Base-by-base conservation (phyloP, 345 rosid species). In the Hirschfeldia incana region DNA sequence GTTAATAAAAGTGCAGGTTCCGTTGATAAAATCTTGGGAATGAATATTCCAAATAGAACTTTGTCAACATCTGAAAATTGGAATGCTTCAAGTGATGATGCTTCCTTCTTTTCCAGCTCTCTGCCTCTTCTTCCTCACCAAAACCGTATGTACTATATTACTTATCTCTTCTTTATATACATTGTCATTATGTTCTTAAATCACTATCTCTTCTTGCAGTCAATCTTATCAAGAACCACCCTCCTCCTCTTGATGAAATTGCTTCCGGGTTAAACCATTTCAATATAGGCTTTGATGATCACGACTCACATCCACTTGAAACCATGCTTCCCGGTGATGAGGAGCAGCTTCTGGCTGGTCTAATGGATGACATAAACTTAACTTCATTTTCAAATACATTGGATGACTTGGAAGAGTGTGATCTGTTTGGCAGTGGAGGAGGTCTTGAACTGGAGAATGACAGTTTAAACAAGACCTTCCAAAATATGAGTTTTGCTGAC, bases 361-460 rank as follows among this genome's bases (percentile, higher is more conserved):
- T 91, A 57, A 88, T 84, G 86, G 92, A 89, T 77, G 97, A 91
- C 75, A 81, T 91, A 74, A 90, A 91, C 78, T 79, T 89, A 7
- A 85, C 82, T 72, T 69, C 87, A 26, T 72, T 89, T 69, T 89
- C 93, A 44, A 76, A 66, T 79, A 77, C 87, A 12, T 44, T 89
- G 60, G 95, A 88, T 82, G 95, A 88, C 75, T 75, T 87, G 75
- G 93, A 89, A 70, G 96, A 89, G n/a, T 84, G 77, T 82, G 92
- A 91, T 80, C 70, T 91, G 42, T 91, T 91, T 37, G 88, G 88
- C 26, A 87, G 93, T 30, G 88, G 93, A 60, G 97, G 97, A 21
- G 97, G 93, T 59, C 80, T 91, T 91, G 97, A 91, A 65, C 70
- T 91, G 60, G 97, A 91, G 76, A 61, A 65, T 30, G 86, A 87